These are phyloP conservation scores for Botrytis hyacinthi DNA, from an alignment of 2,329 filamentous ascomycete genomes.

Conservation along the genomic window DNA sequence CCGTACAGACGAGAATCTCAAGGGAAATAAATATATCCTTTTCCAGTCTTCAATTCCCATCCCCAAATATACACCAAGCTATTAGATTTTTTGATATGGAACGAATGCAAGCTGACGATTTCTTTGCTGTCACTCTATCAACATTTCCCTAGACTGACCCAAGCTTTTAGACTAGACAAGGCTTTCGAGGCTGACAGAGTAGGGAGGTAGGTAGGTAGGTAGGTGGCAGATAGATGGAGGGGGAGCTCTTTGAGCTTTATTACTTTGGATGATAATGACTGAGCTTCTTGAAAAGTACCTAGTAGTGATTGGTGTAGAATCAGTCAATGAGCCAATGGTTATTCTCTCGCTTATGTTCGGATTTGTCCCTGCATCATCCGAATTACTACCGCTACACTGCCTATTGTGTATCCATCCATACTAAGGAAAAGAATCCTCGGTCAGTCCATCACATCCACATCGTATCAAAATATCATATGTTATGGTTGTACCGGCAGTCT, in stretches of 20 bases:
- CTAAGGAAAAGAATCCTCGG: not conserved
- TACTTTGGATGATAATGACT: not conserved
- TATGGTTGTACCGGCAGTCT: not conserved
- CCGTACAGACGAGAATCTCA: not conserved
- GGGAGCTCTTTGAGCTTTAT: too few relatives aligned
- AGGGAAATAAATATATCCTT: not conserved
- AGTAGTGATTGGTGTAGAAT: not conserved
- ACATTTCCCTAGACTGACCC: not conserved
- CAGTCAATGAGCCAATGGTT: not conserved
- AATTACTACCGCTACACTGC: too few relatives aligned
- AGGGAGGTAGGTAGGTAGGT: not conserved
- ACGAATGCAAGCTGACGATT: not conserved
- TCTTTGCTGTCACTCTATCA: not conserved
- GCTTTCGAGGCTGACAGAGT: slow-evolving; percentile 7
- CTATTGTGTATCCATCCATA: not conserved
- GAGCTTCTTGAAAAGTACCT: not conserved
- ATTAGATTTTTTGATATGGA: not conserved
- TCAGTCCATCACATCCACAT: not conserved
- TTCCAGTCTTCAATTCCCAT: not conserved
- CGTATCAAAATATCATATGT: not conserved
- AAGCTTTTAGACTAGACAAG: not conserved
- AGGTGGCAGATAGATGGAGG: too few relatives aligned
- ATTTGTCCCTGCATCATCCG: not conserved
- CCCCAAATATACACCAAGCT: not conserved
- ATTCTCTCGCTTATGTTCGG: slow-evolving; percentile 8